Base-by-base conservation (phyloP, 2,329 filamentous ascomycete species). In the Alternaria angustiovoidea region DNA sequence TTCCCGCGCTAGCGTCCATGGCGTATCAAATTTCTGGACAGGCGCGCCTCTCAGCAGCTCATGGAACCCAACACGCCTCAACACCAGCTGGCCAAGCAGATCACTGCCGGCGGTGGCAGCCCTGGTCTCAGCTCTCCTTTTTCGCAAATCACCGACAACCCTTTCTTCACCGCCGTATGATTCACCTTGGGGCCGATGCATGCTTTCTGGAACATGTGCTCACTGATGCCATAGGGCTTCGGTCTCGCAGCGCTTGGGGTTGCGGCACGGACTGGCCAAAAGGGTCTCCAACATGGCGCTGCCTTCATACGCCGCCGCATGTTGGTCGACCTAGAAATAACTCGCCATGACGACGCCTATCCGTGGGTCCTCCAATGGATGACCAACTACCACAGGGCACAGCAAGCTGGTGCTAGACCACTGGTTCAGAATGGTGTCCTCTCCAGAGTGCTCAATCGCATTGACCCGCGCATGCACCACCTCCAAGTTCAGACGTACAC, bases 351-450 rank as follows among this genome's bases (percentile, higher is more conserved):
- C 80, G 89, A 93, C 44, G 94, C 94, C 2, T 99, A 98, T 77
- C 89, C 89, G 41, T 98, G 94, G 94, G 88, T 99, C 42, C 85
- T 99, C 9, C 90, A 94, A 66, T 99, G 95, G 94, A 91, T 99
- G 77, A 94, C 93, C 7, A 86, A 92, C 57, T 92, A 93, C 66
- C 92, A 93, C 52, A 85, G 88, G 55, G 73, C 82, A 72, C 68
- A 91, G 84, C 62, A 90, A 85, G 73, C 80, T 6, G 73, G 75
- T 51, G 55, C 68, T 18, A 75, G 78, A 52, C 64, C 64, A 18
- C 53, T 66, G 36, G 65, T 55, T 18, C 67, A 70, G 65, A 62
- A 69, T 12, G 78, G 83, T 36, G 70, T 85, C 1, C 66, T 88
- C 62, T 82, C 87, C 51, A 82, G 80, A 20, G 63, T 89, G n/a